Base-by-base conservation (phyloP, 2,329 filamentous ascomycete genomes). In the Ophiostoma ulmi region DNA sequence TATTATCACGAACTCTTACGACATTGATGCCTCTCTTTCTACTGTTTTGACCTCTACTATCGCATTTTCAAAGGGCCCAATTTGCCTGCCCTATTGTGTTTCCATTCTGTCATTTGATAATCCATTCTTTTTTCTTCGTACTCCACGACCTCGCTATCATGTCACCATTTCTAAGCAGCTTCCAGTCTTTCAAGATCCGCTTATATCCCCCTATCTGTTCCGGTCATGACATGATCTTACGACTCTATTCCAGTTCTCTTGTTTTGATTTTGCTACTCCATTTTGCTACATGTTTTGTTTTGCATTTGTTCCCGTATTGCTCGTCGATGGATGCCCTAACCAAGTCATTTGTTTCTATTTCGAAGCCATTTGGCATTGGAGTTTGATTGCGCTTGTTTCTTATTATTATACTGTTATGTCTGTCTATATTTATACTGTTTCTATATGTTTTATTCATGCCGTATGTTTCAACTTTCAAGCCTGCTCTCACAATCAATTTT, bases 1-100 rank as follows among this genome's bases (percentile, higher is more conserved):
- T 8, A 22, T 26, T 64, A 38, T 65, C 36, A 65, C 63, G 63
- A 65, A 65, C 63, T 39, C 10, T 65, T 65, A 65, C 35, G 63
- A 65, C 35, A 65, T 65, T 39, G 13, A 68, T 52, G 44, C 39
- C 41, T 5, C 20, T 11, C 20, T n/a, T 67, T 2, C 22, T 38
- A 6, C n/a, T 66, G 5, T 44, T 58, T 67, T 39, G 26, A 66
- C 31, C 44, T 67, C 26, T 26, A 36, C 66, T 22, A 71, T 69
- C 26, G 38, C 36, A 35, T 68, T 63, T 67, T 35, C 3, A 36
- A 38, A n/a, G 31, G 61, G 11, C 20, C 17, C 31, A 61, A n/a
- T 38, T 64, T 38, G 35, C 35, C 31, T 64, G 7, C 17, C 31
- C 31, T n/a, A 39, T 65, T 65, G 63, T 65, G 58, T 36, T 36